Evolutionary conservation across 257 asterid genomes (phyloP).

Genomic region (Jaltomata sinuosa): DNA sequence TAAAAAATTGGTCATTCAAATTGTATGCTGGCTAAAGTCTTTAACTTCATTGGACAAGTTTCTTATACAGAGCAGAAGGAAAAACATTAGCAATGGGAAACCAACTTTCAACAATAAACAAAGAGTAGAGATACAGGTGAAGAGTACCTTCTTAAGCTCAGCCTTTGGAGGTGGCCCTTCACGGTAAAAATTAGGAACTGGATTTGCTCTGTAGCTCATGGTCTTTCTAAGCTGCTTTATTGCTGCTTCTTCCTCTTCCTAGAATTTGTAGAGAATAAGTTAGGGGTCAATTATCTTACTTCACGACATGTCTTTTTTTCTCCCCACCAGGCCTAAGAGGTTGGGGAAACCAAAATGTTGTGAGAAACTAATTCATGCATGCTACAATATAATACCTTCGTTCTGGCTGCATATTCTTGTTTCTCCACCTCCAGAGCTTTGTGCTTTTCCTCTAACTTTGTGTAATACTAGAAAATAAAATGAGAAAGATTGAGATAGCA

Average conservation of each 20-base stretch:
- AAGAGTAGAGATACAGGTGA: not conserved
- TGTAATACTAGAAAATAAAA: slow-evolving; percentile 38
- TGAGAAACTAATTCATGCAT: not conserved
- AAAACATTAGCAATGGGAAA: not conserved
- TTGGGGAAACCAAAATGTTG: not conserved
- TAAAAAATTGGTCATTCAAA: not conserved
- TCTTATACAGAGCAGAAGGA: not conserved
- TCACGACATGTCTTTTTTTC: not conserved
- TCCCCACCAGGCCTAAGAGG: not conserved
- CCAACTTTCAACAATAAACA: not conserved
- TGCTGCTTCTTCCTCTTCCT: slow-evolving; percentile 80
- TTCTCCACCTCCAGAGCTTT: slow-evolving; percentile 82
- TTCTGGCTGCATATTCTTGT: slow-evolving; percentile 58
- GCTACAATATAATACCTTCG: slow-evolving; percentile 33
- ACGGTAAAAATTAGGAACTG: slow-evolving; percentile 78
- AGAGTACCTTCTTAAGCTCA: slow-evolving; percentile 73
- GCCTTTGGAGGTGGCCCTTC: slow-evolving; percentile 86
- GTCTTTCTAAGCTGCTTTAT: slow-evolving; percentile 73
- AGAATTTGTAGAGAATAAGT: slow-evolving; percentile 14
- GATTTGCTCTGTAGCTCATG: slow-evolving; percentile 79
- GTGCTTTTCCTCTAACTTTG: slow-evolving; percentile 75
- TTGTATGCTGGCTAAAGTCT: not conserved
- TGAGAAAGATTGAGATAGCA: not conserved
- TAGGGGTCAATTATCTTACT: not conserved
- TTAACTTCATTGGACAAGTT: not conserved